Percentiles rank a stretch among this genome's conserved stretches.
These are phyloP conservation scores for Trypanosoma avium DNA, from an alignment of 208 protist genomes.

Conservation along the genomic window DNA sequence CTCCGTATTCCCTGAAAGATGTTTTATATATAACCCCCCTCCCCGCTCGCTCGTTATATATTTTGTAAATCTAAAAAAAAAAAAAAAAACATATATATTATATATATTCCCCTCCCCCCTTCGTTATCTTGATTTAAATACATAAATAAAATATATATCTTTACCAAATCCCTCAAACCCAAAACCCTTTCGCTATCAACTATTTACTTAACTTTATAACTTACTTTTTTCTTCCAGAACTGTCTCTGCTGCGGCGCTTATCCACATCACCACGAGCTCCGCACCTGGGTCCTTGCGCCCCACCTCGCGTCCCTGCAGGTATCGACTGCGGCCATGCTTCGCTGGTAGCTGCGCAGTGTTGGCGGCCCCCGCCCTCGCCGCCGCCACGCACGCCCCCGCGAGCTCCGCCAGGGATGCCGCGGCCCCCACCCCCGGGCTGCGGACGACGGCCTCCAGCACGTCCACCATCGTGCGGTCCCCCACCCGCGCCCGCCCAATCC, in stretches of 20 bases:
- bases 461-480: slow-evolving; percentile 79
- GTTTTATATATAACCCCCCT: too few species aligned
- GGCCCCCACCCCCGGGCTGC: slow-evolving; percentile 24
- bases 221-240: slow-evolving; percentile 2
- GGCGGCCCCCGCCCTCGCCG: slow-evolving; percentile 32
- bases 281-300: slow-evolving; percentile 54
- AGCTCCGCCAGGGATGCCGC: slow-evolving; percentile 40
- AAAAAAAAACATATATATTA: too few species aligned
- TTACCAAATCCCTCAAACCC: too few species aligned
- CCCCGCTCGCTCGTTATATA: too few species aligned
- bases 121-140: too few species aligned
- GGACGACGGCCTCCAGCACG: slow-evolving; percentile 45
- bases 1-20: too few species aligned
- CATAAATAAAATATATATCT: too few species aligned
- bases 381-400: slow-evolving; percentile 34
- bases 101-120: too few species aligned
- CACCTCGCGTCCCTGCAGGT: slow-evolving; percentile 60
- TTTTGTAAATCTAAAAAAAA: too few species aligned
- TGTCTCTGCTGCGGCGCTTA: slow-evolving; percentile 21
- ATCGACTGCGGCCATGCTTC: slow-evolving; percentile 51
- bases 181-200: too few species aligned
- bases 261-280: slow-evolving; percentile 53
- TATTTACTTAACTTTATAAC: not conserved
- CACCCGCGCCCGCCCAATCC: slow-evolving; percentile 41
- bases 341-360: slow-evolving; percentile 41